Percentiles rank a stretch among this genome's conserved stretches.
Evolutionary conservation across 495 filamentous ascomycete species (phyloP).

Genomic region (Massariosphaeria phaeospora): DNA sequence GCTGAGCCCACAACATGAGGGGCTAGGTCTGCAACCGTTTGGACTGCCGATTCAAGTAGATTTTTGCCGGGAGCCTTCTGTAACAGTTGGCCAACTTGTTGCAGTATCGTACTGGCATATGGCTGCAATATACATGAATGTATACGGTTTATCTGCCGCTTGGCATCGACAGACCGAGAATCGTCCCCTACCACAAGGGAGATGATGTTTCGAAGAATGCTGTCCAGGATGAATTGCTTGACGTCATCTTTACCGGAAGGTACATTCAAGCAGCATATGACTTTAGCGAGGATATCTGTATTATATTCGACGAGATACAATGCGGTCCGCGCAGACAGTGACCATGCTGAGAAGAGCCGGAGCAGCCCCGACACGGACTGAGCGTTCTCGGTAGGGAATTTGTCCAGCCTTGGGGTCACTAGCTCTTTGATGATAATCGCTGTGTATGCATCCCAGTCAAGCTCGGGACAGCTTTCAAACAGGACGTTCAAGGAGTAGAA

Average conservation of each 20-base stretch:
- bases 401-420: slow-evolving; percentile 69
- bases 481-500: slow-evolving; percentile 75
- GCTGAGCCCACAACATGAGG: slow-evolving; percentile 64
- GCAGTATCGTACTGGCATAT: slow-evolving; percentile 25
- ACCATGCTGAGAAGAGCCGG: slow-evolving; percentile 76
- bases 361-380: slow-evolving; percentile 81
- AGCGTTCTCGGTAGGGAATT: slow-evolving; percentile 78
- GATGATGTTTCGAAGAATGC: slow-evolving; percentile 65
- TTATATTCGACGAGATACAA: slow-evolving; percentile 64
- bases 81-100: slow-evolving; percentile 58
- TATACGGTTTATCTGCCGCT: slow-evolving; percentile 10
- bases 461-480: slow-evolving; percentile 61
- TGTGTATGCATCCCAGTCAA: slow-evolving; percentile 67
- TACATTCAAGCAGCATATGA: slow-evolving; percentile 66
- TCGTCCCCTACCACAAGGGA: slow-evolving; percentile 57
- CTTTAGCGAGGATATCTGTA: slow-evolving; percentile 55
- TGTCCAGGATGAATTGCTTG: slow-evolving; percentile 69
- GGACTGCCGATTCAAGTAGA: slow-evolving; percentile 69
- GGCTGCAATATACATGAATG: slow-evolving; percentile 23
- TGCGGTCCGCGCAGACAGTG: slow-evolving; percentile 58
- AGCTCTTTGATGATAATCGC: slow-evolving; percentile 65
- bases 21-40: slow-evolving; percentile 67
- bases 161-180: slow-evolving; percentile 29
- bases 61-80: slow-evolving; percentile 60
- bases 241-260: slow-evolving; percentile 83